These are phyloP conservation scores for Alternaria gaisen DNA, from an alignment of 2,329 filamentous ascomycete species.

Conservation along the genomic window DNA sequence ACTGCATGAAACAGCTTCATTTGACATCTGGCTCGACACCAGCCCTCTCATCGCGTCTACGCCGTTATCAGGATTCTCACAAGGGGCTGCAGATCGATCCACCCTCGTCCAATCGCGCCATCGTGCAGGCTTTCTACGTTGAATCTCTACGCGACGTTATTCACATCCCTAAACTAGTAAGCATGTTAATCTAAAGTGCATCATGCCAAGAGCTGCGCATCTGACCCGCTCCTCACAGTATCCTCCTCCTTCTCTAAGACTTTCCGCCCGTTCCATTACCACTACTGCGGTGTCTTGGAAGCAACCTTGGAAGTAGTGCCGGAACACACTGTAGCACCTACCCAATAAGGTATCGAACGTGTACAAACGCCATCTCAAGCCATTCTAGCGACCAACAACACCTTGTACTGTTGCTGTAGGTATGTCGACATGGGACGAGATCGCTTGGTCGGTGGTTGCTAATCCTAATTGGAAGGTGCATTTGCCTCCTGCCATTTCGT, in stretches of 20 bases:
- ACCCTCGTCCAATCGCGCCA: conserved; percentile 27
- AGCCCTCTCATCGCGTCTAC: conserved; percentile 21
- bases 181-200: conserved; percentile 41
- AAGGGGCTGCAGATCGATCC: conserved; percentile 32
- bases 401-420: conserved; percentile 21
- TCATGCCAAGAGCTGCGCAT: conserved; percentile 37
- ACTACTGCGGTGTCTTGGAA: conserved; percentile 36
- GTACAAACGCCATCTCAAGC: conserved; percentile 38
- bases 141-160: conserved; percentile 25
- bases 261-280: conserved; percentile 28
- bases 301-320: conserved; percentile 26
- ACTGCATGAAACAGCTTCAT: conserved; percentile 23
- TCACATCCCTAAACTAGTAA: conserved; percentile 47
- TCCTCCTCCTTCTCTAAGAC: conserved; percentile 29
- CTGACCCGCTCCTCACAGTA: conserved; percentile 27
- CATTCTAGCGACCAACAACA: conserved; percentile 24
- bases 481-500: conserved; percentile 22
- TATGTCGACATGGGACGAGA: conserved; percentile 30
- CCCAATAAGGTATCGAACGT: conserved; percentile 38
- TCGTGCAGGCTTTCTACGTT: conserved; percentile 22
- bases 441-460: conserved; percentile 22
- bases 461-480: conserved; percentile 46
- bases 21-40: conserved; percentile 18
- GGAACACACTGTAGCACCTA: conserved; percentile 41
- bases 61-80: conserved; percentile 22